phyloP scores from a whole-genome alignment of 2,329 filamentous ascomycete genomes.

The Beauveria asiatica region DNA sequence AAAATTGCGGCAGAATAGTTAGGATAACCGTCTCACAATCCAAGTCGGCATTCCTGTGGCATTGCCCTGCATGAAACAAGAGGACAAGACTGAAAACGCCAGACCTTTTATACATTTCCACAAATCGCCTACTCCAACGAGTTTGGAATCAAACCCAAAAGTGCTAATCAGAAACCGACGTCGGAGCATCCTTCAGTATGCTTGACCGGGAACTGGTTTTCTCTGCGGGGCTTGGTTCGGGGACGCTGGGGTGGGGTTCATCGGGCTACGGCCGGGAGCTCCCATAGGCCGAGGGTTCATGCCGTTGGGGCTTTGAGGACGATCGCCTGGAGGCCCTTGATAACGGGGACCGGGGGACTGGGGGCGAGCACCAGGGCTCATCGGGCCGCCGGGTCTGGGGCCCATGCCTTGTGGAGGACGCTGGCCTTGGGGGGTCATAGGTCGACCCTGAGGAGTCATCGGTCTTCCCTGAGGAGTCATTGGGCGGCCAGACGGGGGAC shows the following conservation, averaged over 20 bases:
- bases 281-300: constrained; percentile 30
- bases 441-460: constrained; percentile 30
- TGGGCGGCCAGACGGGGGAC: constrained; percentile 15
- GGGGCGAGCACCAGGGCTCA: constrained; percentile 8
- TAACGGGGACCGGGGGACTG: constrained; percentile 27
- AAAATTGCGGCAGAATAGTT: constrained; percentile 16
- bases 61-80: constrained; percentile 11
- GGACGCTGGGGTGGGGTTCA: constrained; percentile 30
- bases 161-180: constrained; percentile 7
- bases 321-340: constrained; percentile 23
- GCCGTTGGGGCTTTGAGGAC: constrained; percentile 35
- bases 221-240: constrained; percentile 26
- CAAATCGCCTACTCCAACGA: constrained; percentile 2
- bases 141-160: neutral
- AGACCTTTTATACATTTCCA: constrained; percentile 12
- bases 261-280: constrained; percentile 37
- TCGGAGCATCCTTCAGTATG: constrained; percentile 27
- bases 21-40: neutral
- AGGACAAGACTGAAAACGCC: constrained; percentile 18
- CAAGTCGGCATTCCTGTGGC: neutral
- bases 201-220: constrained; percentile 49
- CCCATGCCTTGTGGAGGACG: constrained; percentile 30
- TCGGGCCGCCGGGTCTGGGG: constrained; percentile 6
- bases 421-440: constrained; percentile 24
- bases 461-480: constrained; percentile 23